Evolutionary conservation across 1,139 yeast genomes (phyloP), one percentile per base, ranked within the genome.

Genomic region (Lodderomyces orthopsilosis): DNA sequence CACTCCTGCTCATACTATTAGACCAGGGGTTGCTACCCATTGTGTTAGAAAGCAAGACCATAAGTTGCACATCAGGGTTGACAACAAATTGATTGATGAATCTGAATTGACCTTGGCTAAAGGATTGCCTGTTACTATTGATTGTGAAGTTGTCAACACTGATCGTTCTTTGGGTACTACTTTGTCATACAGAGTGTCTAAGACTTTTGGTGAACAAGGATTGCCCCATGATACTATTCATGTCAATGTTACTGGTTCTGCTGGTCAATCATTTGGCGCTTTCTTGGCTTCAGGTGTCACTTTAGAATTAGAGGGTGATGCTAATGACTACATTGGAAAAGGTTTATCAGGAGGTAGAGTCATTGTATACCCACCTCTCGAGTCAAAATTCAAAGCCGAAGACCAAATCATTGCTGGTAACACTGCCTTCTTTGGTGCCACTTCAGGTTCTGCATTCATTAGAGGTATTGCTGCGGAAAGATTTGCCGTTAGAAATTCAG

Each of bases 211-310:
- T 53, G 97, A 91, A 59, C 73, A 79, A 52, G 96, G 98, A 35
- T 76, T 93, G 59, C 98, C 98, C 27, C 93, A 88, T 58, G 98
- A 93, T 65, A 93, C 98, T 24, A 86, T 93, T 54, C 97, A 91
- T 57, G 97, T 90, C 43, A 86, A 91, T 61, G 81, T 86, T 48
- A 77, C 75, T 59, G 98, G 98, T 52, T 85, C 94, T 46, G 98
- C 98, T 28, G 98, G 98, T 61, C 98, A 93, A 73, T 90, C 98
- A 4, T 91, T 93, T 63, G 98, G 98, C 72, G 98, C 98, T 1
- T 93, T 88, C 75, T 77, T 93, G 58, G 96, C 98, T 42, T 85
- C 95, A 9, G 98, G 98, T 72, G 84, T 93, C 50, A 93, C 98
- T 14, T 80, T 93, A 59, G 96, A 89, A 65, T 77, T 93, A 52